Conservation (phyloP, 352 stramenopile species). For the Phytophthora melonis region DNA sequence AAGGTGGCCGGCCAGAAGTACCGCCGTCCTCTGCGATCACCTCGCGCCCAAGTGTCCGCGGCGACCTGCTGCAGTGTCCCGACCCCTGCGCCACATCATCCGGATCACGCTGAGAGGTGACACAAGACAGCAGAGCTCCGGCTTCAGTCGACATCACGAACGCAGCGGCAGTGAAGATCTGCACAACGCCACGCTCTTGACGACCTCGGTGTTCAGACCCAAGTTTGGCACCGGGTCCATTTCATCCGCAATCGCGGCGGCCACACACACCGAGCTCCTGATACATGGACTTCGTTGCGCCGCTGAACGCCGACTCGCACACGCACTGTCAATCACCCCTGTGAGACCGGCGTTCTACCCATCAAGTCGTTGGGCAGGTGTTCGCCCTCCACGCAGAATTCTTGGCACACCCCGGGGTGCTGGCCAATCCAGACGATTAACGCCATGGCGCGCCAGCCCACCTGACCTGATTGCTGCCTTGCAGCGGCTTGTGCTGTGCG, state of each 20-base stretch:
- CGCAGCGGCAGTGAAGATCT: neutral
- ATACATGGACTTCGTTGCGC: neutral
- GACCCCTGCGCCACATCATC: neutral
- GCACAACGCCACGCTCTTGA: neutral
- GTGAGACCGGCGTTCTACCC: neutral
- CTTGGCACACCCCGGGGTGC: conserved; percentile 31
- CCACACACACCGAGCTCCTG: neutral
- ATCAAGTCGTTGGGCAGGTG: conserved; percentile 16
- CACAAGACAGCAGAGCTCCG: neutral
- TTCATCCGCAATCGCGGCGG: neutral
- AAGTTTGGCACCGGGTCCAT: neutral
- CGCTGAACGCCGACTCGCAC: neutral
- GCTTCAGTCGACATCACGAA: neutral
- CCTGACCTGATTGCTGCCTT: conserved; percentile 21
- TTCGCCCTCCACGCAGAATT: conserved; percentile 29
- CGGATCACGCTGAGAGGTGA: neutral
- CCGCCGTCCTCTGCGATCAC: neutral
- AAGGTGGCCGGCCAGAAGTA: neutral
- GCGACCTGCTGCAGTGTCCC: neutral
- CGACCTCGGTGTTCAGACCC: neutral
- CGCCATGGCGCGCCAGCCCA: conserved; percentile 18
- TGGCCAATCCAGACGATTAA: conserved; percentile 10
- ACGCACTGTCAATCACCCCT: neutral
- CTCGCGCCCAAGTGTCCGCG: neutral
- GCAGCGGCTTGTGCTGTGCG: conserved; percentile 22